Percentiles rank a stretch among this genome's conserved stretches.
Conservation (phyloP, 2,329 filamentous ascomycete species). For the Monosporascus sp. region DNA sequence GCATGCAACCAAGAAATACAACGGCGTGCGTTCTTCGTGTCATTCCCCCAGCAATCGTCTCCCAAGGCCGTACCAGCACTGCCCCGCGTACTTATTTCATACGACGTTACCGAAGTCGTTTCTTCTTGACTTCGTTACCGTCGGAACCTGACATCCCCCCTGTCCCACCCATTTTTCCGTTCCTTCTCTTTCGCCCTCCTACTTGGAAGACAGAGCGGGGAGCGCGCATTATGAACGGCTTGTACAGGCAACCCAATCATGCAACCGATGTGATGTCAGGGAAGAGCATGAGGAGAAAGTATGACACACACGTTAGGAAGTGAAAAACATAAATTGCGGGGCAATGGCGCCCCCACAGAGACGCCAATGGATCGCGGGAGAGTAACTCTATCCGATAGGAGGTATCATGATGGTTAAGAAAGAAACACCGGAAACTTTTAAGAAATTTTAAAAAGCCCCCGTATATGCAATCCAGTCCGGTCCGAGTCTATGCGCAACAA, state of each 20-base stretch:
- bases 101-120: neutral
- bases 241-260: neutral
- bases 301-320: constrained; percentile 6
- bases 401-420: constrained; percentile 38
- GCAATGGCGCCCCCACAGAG: constrained; percentile 19
- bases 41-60: neutral
- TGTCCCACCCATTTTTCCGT: neutral
- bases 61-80: neutral
- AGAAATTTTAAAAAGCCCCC: constrained; percentile 34
- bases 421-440: constrained; percentile 35
- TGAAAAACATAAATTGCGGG: constrained; percentile 18
- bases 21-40: neutral
- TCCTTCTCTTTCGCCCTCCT: neutral
- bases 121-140: neutral
- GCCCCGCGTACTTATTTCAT: neutral
- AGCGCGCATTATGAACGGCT: neutral
- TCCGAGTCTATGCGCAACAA: constrained; percentile 37
- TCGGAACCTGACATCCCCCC: neutral
- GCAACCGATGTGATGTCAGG: constrained; percentile 2
- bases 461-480: constrained; percentile 39
- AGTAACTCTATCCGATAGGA: constrained; percentile 28
- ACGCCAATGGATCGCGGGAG: constrained; percentile 19
- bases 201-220: neutral
- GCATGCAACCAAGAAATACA: neutral
- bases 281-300: constrained; percentile 10